Evolutionary conservation across 495 filamentous ascomycete genomes (phyloP).

Genomic region (Aspergillus coremiiformis): DNA sequence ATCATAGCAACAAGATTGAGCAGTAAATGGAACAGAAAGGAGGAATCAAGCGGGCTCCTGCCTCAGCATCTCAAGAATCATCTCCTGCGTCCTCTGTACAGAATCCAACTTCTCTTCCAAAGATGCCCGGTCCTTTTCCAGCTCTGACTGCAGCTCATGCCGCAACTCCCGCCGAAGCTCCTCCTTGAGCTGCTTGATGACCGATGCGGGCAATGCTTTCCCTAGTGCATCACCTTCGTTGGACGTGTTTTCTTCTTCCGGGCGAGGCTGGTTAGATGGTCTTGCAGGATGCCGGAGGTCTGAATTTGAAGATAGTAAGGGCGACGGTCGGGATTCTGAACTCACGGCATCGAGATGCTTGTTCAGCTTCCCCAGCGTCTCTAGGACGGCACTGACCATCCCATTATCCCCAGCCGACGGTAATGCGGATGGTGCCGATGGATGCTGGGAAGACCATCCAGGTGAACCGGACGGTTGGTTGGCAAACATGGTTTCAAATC

Average conservation of each 20-base stretch:
- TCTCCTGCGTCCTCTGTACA: slow-evolving; percentile 38
- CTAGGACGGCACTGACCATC: slow-evolving; percentile 29
- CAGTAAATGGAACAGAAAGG: neutral
- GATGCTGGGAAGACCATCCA: neutral
- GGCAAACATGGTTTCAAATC: slow-evolving; percentile 35
- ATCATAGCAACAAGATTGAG: neutral
- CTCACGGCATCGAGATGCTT: slow-evolving; percentile 29
- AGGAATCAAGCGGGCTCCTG: slow-evolving; percentile 31
- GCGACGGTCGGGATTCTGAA: slow-evolving; percentile 15
- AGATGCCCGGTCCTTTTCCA: slow-evolving; percentile 27
- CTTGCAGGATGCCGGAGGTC: neutral
- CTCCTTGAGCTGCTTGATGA: slow-evolving; percentile 22
- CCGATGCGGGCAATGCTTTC: neutral
- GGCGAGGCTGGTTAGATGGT: neutral
- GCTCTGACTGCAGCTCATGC: slow-evolving; percentile 24
- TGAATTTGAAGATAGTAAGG: slow-evolving; percentile 12
- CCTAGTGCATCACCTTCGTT: neutral
- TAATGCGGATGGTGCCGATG: neutral
- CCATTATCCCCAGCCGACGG: slow-evolving; percentile 10
- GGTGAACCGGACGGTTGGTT: slow-evolving; percentile 4
- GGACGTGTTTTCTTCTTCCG: neutral
- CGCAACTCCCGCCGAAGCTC: slow-evolving; percentile 32
- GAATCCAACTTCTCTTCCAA: slow-evolving; percentile 35
- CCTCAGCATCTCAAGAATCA: slow-evolving; percentile 42
- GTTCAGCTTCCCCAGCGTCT: slow-evolving; percentile 34